Base-by-base conservation (phyloP, 2,329 filamentous ascomycete species). In the Exophiala sp. region DNA sequence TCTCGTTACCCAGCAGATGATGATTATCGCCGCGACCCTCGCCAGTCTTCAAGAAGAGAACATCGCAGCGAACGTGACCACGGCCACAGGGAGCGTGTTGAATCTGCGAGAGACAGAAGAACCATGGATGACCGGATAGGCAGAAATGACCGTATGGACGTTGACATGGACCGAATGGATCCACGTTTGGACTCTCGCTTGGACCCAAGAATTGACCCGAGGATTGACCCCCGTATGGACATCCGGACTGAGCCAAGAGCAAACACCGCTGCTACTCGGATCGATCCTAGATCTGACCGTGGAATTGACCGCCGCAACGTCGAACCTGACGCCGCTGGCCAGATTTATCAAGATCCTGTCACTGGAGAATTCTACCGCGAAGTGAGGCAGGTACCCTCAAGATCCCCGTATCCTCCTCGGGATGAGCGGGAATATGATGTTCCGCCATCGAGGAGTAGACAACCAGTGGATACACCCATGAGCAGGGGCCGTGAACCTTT, bases 391-490 rank as follows among this genome's bases (percentile, higher is more conserved):
- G 35, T 44, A 12, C 36, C 52, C 14, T 53, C 57, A 42, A 54
- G 57, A 41, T 51, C 54, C 36, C 46, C 54, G 14, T 62, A 58
- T 54, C 42, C 59, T 50, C 59, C 59, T 50, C 59, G 55, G 32
- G 59, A 63, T 42, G 54, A 60, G 32, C 58, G 53, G 55, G 62
- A 61, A 47, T 44, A 58, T 72, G 65, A 71, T 68, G 63, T 29
- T n/a, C 41, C 70, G 64, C 59, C 79, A 3, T 34, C 55, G 12
- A 53, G 58, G 36, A 52, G 47, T 47, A 55, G 55, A 38, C 36
- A 47, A 81, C 56, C 82, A 21, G 54, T 60, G 51, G 57, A 60
- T 46, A 33, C 49, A 24, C 32, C 57, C 32, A 53, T 55, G 40
- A 39, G 10, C 43, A 47, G 50, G 29, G 57, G 57, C 18, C 58